Evolutionary conservation across 2,329 filamentous ascomycete genomes (phyloP), one percentile per base, ranked within the genome.

Genomic region (Sclerotinia trifoliorum): DNA sequence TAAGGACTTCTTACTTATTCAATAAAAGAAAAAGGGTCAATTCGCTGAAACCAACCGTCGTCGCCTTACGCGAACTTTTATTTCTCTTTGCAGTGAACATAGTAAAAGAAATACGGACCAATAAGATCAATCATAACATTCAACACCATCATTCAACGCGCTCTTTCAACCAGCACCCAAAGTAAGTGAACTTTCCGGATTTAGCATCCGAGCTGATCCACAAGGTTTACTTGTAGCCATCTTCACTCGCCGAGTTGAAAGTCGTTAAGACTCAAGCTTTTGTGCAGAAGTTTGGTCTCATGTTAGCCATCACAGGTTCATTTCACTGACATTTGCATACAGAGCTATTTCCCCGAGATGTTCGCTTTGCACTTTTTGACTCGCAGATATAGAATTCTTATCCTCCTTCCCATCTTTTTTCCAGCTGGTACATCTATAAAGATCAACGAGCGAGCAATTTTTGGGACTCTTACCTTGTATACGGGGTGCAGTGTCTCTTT

Each of bases 391-490:
- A 46, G 2, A 35, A 65, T 35, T 1, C 1, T 13, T 21, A 2
- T 24, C 1, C 1, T 10, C n/a, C 35, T 10, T 4, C 4, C 2
- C 0, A 1, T 5, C 0, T 5, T 44, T n/a, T 56, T 0, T 2
- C 0, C 26, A 0, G 3, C 5, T 32, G 24, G 24, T 0, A 44
- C 5, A 6, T 32, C 3, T 3, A 46, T 17, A 46, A 29, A 10
- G 3, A 46, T 35, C 35, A 3, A 11, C 11, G 49, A 15, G 11
- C 3, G 6, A 17, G 19, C n/a, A 55, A n/a, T 8, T 55, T 44
- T 29, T 65, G 49, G 35, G 19, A 65, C 42, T 26, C 24, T 2
- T 65, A 65, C 15, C 62, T 65, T 1, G 35, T 44, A 17, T 17
- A 29, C 49, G 32, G 39, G 17, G 62, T 32, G 3, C 35, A 52